phyloP scores from a whole-genome alignment of 2,329 filamentous ascomycete species.

The Trichoderma asperellum region DNA sequence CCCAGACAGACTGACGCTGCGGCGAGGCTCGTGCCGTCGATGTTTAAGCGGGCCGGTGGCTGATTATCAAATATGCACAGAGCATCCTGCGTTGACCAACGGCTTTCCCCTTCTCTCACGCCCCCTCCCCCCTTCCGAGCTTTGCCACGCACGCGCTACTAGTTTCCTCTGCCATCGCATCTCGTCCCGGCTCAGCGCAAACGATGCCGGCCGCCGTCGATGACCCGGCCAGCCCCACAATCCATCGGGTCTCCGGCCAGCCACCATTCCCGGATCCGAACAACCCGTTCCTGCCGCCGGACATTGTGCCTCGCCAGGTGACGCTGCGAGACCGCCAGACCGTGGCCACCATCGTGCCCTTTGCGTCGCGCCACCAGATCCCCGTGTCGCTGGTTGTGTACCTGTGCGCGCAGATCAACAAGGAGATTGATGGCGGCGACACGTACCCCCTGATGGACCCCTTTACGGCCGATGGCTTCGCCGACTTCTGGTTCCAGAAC shows the following conservation, averaged over 20 bases:
- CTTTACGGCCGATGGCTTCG: conserved; percentile 74
- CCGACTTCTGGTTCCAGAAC: conserved; percentile 87
- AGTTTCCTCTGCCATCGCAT: not conserved
- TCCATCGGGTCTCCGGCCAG: conserved; percentile 70
- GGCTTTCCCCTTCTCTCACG: conserved; percentile 14
- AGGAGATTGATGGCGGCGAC: conserved; percentile 89
- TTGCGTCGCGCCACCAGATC: conserved; percentile 76
- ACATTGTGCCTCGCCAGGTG: conserved; percentile 74
- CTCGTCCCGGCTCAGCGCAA: conserved; percentile 34
- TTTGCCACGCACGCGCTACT: conserved; percentile 5
- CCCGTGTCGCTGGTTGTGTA: conserved; percentile 75
- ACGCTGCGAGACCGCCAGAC: conserved; percentile 83
- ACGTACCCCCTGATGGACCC: conserved; percentile 87
- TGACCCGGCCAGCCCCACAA: conserved; percentile 71
- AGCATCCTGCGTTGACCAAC: conserved; percentile 24
- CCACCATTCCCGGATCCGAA: conserved; percentile 66
- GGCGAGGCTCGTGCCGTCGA: not conserved
- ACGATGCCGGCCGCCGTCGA: conserved; percentile 78
- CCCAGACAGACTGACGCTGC: not conserved
- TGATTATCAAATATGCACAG: conserved; percentile 28
- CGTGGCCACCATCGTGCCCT: conserved; percentile 80
- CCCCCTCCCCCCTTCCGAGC: conserved; percentile 9
- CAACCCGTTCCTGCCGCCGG: conserved; percentile 66
- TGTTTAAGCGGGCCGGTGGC: conserved; percentile 27
- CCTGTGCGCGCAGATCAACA: conserved; percentile 81